Percentiles rank a stretch among this genome's conserved stretches.
phyloP scores from a whole-genome alignment of 225 moss, liverwort and hornwort genomes.

The Rhytidiadelphus loreus region DNA sequence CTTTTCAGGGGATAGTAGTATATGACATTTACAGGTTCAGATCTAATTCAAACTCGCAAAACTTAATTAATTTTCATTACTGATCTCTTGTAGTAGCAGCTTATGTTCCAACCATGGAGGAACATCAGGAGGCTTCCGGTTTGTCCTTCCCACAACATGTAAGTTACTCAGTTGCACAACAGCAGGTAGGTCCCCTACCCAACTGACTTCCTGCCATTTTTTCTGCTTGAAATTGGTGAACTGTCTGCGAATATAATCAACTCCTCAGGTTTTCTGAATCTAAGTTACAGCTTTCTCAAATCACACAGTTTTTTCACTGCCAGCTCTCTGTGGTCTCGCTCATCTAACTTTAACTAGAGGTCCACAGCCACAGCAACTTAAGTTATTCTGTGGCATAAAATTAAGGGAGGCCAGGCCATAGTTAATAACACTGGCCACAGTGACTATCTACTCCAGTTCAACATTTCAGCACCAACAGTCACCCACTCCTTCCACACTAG shows the following conservation, averaged over 20 bases:
- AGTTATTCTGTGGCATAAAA: not conserved
- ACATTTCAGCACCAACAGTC: not conserved
- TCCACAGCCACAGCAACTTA: not conserved
- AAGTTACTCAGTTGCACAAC: not conserved
- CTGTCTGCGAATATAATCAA: not conserved
- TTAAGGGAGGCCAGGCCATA: not conserved
- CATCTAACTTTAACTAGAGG: not conserved
- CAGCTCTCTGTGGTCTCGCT: not conserved
- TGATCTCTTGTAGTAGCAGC: fast-evolving
- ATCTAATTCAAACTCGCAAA: not conserved
- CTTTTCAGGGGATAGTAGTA: not conserved
- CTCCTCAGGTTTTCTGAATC: not conserved
- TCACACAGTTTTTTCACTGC: not conserved
- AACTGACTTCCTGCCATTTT: not conserved
- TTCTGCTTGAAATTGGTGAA: not conserved
- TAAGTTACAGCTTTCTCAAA: not conserved
- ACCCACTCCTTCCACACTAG: not conserved
- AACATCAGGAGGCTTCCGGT: not conserved
- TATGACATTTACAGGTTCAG: not conserved
- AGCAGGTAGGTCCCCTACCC: not conserved
- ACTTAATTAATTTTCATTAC: too few species aligned
- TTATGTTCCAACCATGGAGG: not conserved
- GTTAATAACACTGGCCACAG: not conserved
- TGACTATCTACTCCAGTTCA: not conserved
- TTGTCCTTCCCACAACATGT: not conserved